Base-by-base conservation (phyloP, 139 green algal genomes). In the Tetradesmus lagerheimii region DNA sequence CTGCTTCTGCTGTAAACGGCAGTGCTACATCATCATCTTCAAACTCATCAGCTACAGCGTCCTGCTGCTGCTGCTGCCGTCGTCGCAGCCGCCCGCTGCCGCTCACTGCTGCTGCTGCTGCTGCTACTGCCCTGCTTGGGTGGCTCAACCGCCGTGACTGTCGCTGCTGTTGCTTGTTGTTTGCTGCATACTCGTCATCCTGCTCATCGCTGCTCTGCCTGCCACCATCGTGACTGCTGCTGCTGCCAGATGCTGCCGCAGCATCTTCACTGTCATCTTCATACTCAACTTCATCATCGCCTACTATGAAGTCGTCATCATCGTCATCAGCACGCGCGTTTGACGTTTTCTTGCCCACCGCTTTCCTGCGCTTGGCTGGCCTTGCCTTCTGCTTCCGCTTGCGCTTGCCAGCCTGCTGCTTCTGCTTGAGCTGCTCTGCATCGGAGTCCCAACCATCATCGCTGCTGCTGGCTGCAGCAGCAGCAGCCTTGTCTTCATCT, bases 221-320 rank as follows among this genome's bases (percentile, higher is more conserved):
- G 57, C 78, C n/a, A 0, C 47, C 47, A 62, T 11, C 47, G 20
- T 62, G 12, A 14, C 39, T 84, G 39, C 79, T 84, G 77, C 77
- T 83, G 57, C 57, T 71, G 57, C 57, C 57, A 71, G 57, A 71
- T 71, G 57, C 57, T 71, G 57, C 57, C 57, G 57, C 57, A n/a
- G 57, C 57, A 71, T 71, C 57, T 71, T 71, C 57, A 71, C 18
- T 71, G 57, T 71, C 57, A n/a, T 71, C 57, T 71, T 71, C 57
- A n/a, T 31, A 71, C 14, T 71, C 57, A 71, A 71, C 57, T 71
- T 71, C 57, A 71, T 23, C 31, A 18, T 71, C 57, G 4, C 4
- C 57, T 6, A 71, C 57, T 71, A 71, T 71, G 57, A 71, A 71
- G 57, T 71, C 3, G 23, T 71, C 57, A 66, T 66, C 53, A n/a